These are phyloP conservation scores for Aspergillus candidus DNA, from an alignment of 2,329 filamentous ascomycete genomes.

Conservation along the genomic window DNA sequence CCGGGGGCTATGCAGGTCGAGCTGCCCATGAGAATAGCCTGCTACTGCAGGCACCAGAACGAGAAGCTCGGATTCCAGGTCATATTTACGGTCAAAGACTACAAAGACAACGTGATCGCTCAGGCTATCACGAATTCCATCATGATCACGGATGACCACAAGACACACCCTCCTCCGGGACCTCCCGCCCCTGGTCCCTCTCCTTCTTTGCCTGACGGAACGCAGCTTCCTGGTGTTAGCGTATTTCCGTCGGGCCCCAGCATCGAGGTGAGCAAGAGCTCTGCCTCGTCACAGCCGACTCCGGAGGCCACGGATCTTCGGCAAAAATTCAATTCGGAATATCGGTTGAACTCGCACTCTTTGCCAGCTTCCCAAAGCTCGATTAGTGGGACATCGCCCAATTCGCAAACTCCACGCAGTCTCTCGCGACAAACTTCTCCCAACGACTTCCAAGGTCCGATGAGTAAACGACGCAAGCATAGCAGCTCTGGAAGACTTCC, in stretches of 20 bases:
- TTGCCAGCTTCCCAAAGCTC: constrained; percentile 34
- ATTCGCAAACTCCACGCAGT: constrained; percentile 52
- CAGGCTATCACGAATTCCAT: constrained; percentile 83
- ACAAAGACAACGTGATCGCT: constrained; percentile 66
- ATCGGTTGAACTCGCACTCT: constrained; percentile 33
- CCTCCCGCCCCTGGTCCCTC: constrained; percentile 29
- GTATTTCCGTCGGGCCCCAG: constrained; percentile 36
- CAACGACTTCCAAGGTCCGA: constrained; percentile 56
- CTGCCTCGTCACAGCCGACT: constrained; percentile 33
- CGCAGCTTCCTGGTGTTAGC: constrained; percentile 38
- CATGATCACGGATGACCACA: constrained; percentile 97
- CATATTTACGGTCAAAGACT: constrained; percentile 90
- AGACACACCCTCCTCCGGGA: constrained; percentile 59
- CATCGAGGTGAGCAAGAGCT: constrained; percentile 26
- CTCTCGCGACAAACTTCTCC: constrained; percentile 72
- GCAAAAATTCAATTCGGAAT: constrained; percentile 44
- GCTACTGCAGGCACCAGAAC: constrained; percentile 90
- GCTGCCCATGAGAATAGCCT: constrained; percentile 90
- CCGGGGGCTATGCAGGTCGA: constrained; percentile 69
- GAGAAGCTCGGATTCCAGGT: constrained; percentile 90
- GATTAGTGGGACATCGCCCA: constrained; percentile 30
- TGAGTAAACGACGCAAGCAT: constrained; percentile 75
- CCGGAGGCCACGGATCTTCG: constrained; percentile 60
- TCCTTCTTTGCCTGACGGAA: constrained; percentile 32
- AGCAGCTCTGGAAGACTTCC: constrained; percentile 65